Percentiles rank a stretch among this genome's conserved stretches.
Conservation (phyloP, 2,329 filamentous ascomycete genomes). For the Colletotrichum magnum region DNA sequence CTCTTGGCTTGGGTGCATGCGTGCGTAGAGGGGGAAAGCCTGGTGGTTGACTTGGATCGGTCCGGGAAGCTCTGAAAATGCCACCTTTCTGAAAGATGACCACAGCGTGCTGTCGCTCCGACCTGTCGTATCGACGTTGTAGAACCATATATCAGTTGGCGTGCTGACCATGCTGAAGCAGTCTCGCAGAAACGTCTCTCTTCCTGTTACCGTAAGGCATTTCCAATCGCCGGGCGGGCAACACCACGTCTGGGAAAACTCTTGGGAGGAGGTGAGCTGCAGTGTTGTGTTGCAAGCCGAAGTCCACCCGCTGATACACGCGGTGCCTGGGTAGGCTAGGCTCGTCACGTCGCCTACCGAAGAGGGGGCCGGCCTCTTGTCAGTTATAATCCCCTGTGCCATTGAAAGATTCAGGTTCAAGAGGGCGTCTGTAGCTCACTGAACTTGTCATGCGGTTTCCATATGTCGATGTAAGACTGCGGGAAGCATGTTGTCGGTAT, state of each 20-base stretch:
- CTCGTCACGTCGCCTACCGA: slow-evolving; percentile 7
- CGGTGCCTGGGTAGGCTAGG: slow-evolving; percentile 29
- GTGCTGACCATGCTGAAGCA: slow-evolving; percentile 22
- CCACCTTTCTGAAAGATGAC: slow-evolving; percentile 8
- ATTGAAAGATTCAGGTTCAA: no score
- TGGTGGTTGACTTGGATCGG: no score
- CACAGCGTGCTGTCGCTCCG: background rate
- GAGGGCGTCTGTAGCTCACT: background rate
- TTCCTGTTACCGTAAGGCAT: background rate
- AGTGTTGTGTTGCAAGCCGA: slow-evolving; percentile 19
- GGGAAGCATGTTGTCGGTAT: slow-evolving; percentile 15
- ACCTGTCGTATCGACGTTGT: background rate
- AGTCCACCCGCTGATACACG: slow-evolving; percentile 29
- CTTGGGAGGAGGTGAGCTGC: background rate
- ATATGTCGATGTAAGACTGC: slow-evolving; percentile 3
- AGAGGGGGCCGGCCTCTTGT: no score
- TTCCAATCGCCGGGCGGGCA: slow-evolving; percentile 9
- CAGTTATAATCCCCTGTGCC: no score
- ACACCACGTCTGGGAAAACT: slow-evolving; percentile 26
- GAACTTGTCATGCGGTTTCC: slow-evolving; percentile 1
- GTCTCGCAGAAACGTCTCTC: background rate
- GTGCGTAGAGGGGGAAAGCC: no score
- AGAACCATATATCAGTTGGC: slow-evolving; percentile 20
- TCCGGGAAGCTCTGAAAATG: background rate
- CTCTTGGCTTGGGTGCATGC: background rate